Percentiles rank a stretch among this genome's conserved stretches.
These are phyloP conservation scores for Esteya vermicola DNA, from an alignment of 2,329 filamentous ascomycete genomes.

Conservation along the genomic window DNA sequence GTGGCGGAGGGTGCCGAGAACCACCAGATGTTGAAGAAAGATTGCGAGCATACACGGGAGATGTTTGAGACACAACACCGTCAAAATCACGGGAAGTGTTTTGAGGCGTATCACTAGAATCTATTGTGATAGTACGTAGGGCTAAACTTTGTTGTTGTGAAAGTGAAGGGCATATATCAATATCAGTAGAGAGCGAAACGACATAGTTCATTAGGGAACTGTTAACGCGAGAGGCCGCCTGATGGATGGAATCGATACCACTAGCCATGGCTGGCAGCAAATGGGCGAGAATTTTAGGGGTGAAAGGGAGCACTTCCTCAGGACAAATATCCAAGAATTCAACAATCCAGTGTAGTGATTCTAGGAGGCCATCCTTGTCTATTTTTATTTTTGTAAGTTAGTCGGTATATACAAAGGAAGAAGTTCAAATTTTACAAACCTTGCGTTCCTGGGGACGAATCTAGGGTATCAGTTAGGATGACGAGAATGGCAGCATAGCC, in stretches of 20 bases:
- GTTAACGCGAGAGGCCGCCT: constrained; percentile 82
- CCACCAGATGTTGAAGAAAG: constrained; percentile 32
- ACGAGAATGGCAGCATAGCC: constrained; percentile 85
- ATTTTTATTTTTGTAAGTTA: not conserved
- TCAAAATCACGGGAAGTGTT: constrained; percentile 41
- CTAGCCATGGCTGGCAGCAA: constrained; percentile 91
- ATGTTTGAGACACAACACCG: constrained; percentile 33
- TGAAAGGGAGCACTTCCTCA: constrained; percentile 89
- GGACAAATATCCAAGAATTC: constrained; percentile 95
- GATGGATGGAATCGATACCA: constrained; percentile 74
- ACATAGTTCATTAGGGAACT: constrained; percentile 87
- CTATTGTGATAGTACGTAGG: not conserved
- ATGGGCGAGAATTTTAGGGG: constrained; percentile 80
- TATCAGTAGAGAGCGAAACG: constrained; percentile 71
- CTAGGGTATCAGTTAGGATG: constrained; percentile 79
- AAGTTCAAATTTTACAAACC: not conserved
- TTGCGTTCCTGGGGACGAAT: constrained; percentile 56
- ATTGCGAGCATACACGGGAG: constrained; percentile 15
- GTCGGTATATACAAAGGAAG: not conserved
- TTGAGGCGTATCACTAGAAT: constrained; percentile 28
- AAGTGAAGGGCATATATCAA: constrained; percentile 19
- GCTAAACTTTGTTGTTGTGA: constrained; percentile 13
- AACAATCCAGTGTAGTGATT: constrained; percentile 88
- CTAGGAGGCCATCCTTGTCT: constrained; percentile 71
- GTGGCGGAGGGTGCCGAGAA: not conserved